phyloP scores from a whole-genome alignment of 768 basidiomycete genomes.

The Trametopsis cervina region DNA sequence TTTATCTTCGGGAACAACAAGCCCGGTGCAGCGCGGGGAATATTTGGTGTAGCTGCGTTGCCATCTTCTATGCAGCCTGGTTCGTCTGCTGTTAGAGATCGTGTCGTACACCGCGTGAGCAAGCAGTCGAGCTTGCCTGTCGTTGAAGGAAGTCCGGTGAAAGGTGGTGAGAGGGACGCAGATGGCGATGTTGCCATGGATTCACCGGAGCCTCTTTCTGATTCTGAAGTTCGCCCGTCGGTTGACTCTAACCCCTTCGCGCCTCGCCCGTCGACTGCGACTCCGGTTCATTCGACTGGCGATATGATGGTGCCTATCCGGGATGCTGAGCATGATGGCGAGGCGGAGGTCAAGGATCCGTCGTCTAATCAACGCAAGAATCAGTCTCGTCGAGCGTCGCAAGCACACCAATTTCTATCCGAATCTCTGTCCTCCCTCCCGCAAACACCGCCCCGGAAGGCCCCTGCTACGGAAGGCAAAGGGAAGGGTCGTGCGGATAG shows the following conservation, averaged over 20 bases:
- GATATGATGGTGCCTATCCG: not conserved
- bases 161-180: slow-evolving; percentile 23
- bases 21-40: slow-evolving; percentile 2
- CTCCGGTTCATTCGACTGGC: not conserved
- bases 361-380: slow-evolving; percentile 26
- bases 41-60: slow-evolving; percentile 14
- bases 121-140: slow-evolving; percentile 37
- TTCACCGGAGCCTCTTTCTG: not conserved
- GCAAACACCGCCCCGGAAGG: slow-evolving; percentile 25
- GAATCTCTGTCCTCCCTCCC: slow-evolving; percentile 53
- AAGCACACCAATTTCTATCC: slow-evolving; percentile 54
- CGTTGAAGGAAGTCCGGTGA: slow-evolving; percentile 41
- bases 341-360: slow-evolving; percentile 6
- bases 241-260: slow-evolving; percentile 2
- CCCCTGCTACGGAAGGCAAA: slow-evolving; percentile 12
- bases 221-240: not conserved
- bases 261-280: not conserved
- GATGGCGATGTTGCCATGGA: not conserved
- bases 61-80: not conserved
- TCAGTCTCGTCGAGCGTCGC: slow-evolving; percentile 47
- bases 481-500: slow-evolving; percentile 15
- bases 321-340: slow-evolving; percentile 4
- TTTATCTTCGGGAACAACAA: slow-evolving; percentile 2
- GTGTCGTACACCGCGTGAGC: slow-evolving; percentile 29
- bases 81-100: slow-evolving; percentile 6